Evolutionary conservation across 1,284 basidiomycete genomes (phyloP), one percentile per base, ranked within the genome.

Genomic region (Erythrobasidium hasegawianum): DNA sequence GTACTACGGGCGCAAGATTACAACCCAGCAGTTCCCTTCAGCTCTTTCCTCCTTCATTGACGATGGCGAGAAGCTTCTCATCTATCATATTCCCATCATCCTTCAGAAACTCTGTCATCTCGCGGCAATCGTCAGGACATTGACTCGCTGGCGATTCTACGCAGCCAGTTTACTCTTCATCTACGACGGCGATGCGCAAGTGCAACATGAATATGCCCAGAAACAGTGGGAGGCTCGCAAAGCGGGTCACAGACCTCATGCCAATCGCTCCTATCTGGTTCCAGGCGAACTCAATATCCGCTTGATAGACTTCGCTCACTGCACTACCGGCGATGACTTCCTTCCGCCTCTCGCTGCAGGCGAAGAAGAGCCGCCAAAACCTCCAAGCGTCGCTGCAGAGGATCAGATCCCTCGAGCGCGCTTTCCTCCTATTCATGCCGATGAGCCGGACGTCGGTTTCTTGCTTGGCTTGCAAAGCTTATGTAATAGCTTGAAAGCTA

Each of bases 231-330:
- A 68, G 33, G 54, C 54, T 13, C 61, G 50, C 10, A 45, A 65
- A 50, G 41, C 56, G 16, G 57, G 47, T 9, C 54, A 59, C 33
- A 49, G 53, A 22, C 69, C 68, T 29, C 72, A 67, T 4, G 69
- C 69, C 22, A 61, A 70, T 24, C 70, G 73, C 20, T 71, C 66
- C 40, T 62, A 69, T 27, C 53, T 67, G 4, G 85, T 90, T n/a
- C 70, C 69, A 22, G 96, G 96, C 45, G 92, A 96, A 77, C 85
- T 98, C 67, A 92, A 90, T 74, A 89, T 98, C 70, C 89, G 94
- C 27, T 86, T 99, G 64, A 96, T 99, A 68, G 95, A 99, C 78
- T 99, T 99, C 80, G 96, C 95, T 7, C 95, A 97, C 77, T 97
- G 95, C 67, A 97, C 94, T 8, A 97, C 94, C 0, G 95, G 95